Base-by-base conservation (phyloP, 2,329 filamentous ascomycete species). In the Fusarium drepaniforme region DNA sequence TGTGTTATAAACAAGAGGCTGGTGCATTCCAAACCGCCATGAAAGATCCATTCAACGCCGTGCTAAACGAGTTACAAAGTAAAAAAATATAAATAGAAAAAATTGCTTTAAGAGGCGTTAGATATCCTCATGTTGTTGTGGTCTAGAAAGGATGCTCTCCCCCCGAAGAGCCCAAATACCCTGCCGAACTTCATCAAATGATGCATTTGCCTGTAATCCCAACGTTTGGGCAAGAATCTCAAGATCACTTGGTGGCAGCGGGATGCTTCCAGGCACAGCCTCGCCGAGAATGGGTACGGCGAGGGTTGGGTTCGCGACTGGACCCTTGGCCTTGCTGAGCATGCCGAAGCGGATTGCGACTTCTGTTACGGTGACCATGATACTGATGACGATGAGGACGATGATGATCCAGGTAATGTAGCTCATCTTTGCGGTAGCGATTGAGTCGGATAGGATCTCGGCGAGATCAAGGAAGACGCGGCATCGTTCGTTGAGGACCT, bases 321-420 rank as follows among this genome's bases (percentile, higher is more conserved):
- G 67, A 18, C 67, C 66, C 30, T 78, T 79, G 25, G 77, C 77
- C 61, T 80, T 75, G 62, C 59, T 75, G 57, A 98, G 85, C 64
- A 98, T 93, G 33, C 88, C 92, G 80, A 98, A 98, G 8, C 97
- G 90, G 61, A 99, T 86, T 65, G 93, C 91, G 11, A 98, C 96
- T 84, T 99, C 97, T 5, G 93, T 92, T 61, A 94, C 93, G 3
- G 97, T 98, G 64, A 99, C 95, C 63, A 95, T 87, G 79, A 99
- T 98, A 81, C 93, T 96, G 76, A 98, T 87, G 57, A 97, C 84
- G 81, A 99, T 99, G 56, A 99, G 90, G 56, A 98, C 89, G 79
- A 99, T 99, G 83, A 98, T 93, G 83, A 99, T 98, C 96, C 96
- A 98, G 1, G 97, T 99, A 81, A 98, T 97, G 75, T 90, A 89